Percentiles rank a stretch among this genome's conserved stretches.
phyloP scores from a whole-genome alignment of 495 filamentous ascomycete species.

The Hamigera avellanea region DNA sequence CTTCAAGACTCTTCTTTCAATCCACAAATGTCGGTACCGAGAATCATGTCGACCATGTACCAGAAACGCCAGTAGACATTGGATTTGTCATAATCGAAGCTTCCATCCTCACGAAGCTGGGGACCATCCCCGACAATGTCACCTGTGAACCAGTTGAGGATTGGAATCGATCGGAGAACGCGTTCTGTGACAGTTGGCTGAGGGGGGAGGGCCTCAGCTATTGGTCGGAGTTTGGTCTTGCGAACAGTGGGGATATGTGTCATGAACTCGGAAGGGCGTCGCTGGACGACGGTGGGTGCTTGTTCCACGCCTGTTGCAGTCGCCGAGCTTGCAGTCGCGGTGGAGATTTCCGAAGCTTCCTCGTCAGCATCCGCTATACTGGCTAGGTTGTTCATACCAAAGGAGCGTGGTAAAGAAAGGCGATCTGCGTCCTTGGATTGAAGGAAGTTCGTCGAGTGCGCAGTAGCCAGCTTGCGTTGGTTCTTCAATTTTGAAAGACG shows the following conservation, averaged over 20 bases:
- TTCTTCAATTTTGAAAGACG: constrained; percentile 15
- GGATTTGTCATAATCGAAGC: constrained; percentile 64
- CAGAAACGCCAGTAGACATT: constrained; percentile 65
- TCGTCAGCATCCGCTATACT: constrained; percentile 18
- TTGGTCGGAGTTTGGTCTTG: constrained; percentile 38
- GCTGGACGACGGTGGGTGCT: constrained; percentile 10
- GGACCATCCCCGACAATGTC: constrained; percentile 73
- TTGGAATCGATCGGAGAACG: constrained; percentile 47
- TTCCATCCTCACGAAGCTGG: constrained; percentile 64
- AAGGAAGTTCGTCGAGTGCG: constrained; percentile 28
- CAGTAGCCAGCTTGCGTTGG: constrained; percentile 24
- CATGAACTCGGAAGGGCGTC: constrained; percentile 39
- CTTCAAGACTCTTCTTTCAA: constrained; percentile 37
- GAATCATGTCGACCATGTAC: constrained; percentile 32
- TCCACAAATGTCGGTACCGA: constrained; percentile 41
- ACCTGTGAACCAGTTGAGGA: constrained; percentile 58
- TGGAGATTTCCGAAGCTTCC: constrained; percentile 21
- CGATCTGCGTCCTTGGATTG: constrained; percentile 21
- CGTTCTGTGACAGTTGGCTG: constrained; percentile 49
- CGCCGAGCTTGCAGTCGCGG: constrained; percentile 43
- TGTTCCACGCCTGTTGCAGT: constrained; percentile 40
- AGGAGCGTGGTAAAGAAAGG: constrained; percentile 31
- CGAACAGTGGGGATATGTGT: constrained; percentile 39
- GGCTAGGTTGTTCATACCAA: constrained; percentile 30
- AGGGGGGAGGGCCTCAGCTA: constrained; percentile 51